Percentiles rank a stretch among this genome's conserved stretches.
Conservation (phyloP, 257 asterid genomes). For the Haberlea rhodopensis region DNA sequence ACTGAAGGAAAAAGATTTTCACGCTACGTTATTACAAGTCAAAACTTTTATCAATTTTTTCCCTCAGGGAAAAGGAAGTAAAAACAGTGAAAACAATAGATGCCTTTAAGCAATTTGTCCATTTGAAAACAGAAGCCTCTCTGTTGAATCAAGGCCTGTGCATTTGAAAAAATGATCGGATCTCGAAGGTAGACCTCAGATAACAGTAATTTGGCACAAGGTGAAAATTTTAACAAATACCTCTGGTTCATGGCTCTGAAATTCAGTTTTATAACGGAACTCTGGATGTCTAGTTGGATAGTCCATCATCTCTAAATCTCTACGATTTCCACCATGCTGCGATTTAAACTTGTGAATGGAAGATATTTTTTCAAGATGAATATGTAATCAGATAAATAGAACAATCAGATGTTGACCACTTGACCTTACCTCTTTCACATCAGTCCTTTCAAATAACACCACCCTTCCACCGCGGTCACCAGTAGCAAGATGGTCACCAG, state of each 20-base stretch:
- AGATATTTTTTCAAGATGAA: constrained; percentile 17
- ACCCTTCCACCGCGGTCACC: constrained; percentile 73
- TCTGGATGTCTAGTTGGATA: constrained; percentile 67
- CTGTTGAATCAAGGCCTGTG: constrained; percentile 5
- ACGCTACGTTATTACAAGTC: constrained; percentile 28
- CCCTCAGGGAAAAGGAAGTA: constrained; percentile 1
- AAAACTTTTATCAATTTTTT: constrained; percentile 12
- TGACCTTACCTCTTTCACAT: constrained; percentile 43
- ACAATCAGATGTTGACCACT: not conserved
- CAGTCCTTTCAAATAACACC: constrained; percentile 59
- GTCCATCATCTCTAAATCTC: constrained; percentile 76
- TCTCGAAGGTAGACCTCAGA: not conserved
- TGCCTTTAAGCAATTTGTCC: constrained; percentile 20
- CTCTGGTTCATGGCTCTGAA: constrained; percentile 97
- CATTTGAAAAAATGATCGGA: constrained; percentile 11
- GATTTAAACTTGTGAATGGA: constrained; percentile 22
- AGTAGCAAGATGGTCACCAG: constrained; percentile 66
- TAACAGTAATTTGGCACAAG: constrained; percentile 15
- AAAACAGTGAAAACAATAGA: constrained; percentile 1
- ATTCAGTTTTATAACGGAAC: constrained; percentile 83
- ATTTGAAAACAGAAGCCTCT: constrained; percentile 1
- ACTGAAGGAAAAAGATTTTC: constrained; percentile 43
- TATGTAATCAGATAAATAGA: not conserved
- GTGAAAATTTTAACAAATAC: constrained; percentile 34
- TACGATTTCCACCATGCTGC: constrained; percentile 59